phyloP scores from a whole-genome alignment of 768 basidiomycete species.

The Rhodotorula graminis region DNA sequence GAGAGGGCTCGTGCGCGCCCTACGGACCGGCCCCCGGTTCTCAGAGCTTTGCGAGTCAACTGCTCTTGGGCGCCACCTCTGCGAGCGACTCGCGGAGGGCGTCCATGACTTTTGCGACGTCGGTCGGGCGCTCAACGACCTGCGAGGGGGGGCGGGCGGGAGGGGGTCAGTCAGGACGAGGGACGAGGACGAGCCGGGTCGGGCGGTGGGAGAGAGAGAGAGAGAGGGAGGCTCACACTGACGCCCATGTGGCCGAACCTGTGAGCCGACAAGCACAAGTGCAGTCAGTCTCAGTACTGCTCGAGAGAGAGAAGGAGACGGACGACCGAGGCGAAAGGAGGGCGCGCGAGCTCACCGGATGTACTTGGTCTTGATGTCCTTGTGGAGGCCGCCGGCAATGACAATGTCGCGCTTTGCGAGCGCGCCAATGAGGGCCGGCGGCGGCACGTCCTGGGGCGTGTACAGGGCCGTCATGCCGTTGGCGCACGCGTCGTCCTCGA shows the following conservation, averaged over 20 bases:
- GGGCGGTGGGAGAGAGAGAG: conserved; percentile 50
- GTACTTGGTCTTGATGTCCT: conserved; percentile 58
- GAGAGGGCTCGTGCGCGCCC: no score
- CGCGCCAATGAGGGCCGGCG: conserved; percentile 70
- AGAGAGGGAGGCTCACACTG: conserved; percentile 51
- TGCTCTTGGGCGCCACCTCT: conserved; percentile 16
- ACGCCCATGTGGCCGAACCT: conserved; percentile 90
- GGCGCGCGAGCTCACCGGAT: not conserved
- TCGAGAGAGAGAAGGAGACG: not conserved
- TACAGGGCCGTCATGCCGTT: conserved; percentile 96
- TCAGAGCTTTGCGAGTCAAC: conserved; percentile 26
- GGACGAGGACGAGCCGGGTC: no score
- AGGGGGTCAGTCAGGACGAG: no score
- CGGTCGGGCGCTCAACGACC: conserved; percentile 44
- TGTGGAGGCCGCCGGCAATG: conserved; percentile 82
- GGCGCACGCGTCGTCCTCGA: conserved; percentile 52
- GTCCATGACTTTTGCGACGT: conserved; percentile 66
- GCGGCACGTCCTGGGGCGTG: conserved; percentile 73
- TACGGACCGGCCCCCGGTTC: not conserved
- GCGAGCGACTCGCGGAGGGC: conserved; percentile 53
- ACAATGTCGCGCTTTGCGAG: conserved; percentile 68
- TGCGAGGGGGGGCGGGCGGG: not conserved
- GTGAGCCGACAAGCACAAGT: conserved; percentile 61
- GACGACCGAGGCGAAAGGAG: not conserved
- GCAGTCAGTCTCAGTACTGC: not conserved